Evolutionary conservation across 768 basidiomycete species (phyloP).

Genomic region (Sistotremastrum suecicum): DNA sequence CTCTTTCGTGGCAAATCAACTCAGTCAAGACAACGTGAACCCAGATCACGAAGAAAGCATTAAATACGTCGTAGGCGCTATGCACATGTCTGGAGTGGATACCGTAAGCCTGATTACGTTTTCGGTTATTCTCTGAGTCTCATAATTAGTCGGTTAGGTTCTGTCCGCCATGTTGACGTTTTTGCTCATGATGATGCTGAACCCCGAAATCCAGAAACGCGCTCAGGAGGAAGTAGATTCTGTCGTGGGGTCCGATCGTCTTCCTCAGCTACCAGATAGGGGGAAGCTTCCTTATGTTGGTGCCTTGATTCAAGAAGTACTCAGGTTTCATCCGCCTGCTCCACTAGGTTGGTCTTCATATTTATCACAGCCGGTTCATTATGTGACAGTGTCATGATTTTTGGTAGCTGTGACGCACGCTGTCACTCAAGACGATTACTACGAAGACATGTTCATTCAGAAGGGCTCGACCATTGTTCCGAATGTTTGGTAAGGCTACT

Average conservation of each 20-base stretch:
- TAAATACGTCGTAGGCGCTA: slow-evolving; percentile 1
- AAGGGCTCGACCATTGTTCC: slow-evolving; percentile 1
- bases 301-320: slow-evolving; percentile 1
- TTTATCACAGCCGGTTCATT: background rate
- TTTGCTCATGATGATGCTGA: slow-evolving; percentile 7
- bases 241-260: slow-evolving; percentile 6
- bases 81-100: slow-evolving; percentile 6
- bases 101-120: slow-evolving; percentile 5
- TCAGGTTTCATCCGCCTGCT: slow-evolving; percentile 1
- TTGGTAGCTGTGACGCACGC: slow-evolving; percentile 1
- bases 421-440: slow-evolving; percentile 2
- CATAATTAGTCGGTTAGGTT: background rate
- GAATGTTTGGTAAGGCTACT: background rate
- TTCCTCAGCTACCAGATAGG: slow-evolving; percentile 1
- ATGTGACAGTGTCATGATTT: background rate
- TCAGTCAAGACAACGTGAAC: background rate
- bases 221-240: slow-evolving; percentile 10
- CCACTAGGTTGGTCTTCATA: background rate
- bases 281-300: slow-evolving; percentile 3
- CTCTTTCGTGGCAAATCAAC: background rate
- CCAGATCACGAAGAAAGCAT: background rate
- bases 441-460: slow-evolving; percentile 1
- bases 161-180: slow-evolving; percentile 7
- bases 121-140: background rate
- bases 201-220: slow-evolving; percentile 8